Evolutionary conservation across 345 rosid genomes (phyloP), one percentile per base, ranked within the genome.

Genomic region (Iberis pinnata): DNA sequence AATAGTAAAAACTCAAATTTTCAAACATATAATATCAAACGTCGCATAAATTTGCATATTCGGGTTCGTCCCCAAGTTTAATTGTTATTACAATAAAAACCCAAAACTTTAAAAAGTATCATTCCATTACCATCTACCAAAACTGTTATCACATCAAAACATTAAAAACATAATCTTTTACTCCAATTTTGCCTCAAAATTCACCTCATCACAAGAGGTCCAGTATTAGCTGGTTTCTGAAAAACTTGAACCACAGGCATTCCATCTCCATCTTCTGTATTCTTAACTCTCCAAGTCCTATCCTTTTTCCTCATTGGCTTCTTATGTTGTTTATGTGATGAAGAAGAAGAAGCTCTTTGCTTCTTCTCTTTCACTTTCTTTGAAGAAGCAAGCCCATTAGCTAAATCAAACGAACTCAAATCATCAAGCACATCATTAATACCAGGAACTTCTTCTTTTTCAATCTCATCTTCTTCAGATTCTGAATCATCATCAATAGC

Each of bases 251-350:
- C 75, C 14, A 74, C 70, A 5, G 98, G 95, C 93, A 81, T 88
- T 64, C 70, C 74, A 58, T 58, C 69, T 24, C 67, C 63, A 43
- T 58, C 49, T 11, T 60, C 53, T 18, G 55, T 66, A 63, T 61
- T 47, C 63, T 80, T 13, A 7, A 66, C 70, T 62, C 94, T 79
- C 98, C 96, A 92, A 4, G 88, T 61, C 0, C 95, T 71, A 71
- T 88, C 85, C 58, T 92, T 88, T 58, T 73, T 88, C 78, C 82
- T 77, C 67, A 79, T 86, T 18, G 93, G 93, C 77, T 92, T 88
- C 66, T 71, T 88, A 61, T 92, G 98, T 16, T 88, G 82, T 66
- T 83, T 92, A 53, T 73, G 79, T 3, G 88, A 63, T 2, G 73
- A 78, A 1, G 39, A n/a, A n/a, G n/a, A n/a, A n/a, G n/a, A n/a